phyloP scores from a whole-genome alignment of 768 basidiomycete genomes.

The Russula earlei region DNA sequence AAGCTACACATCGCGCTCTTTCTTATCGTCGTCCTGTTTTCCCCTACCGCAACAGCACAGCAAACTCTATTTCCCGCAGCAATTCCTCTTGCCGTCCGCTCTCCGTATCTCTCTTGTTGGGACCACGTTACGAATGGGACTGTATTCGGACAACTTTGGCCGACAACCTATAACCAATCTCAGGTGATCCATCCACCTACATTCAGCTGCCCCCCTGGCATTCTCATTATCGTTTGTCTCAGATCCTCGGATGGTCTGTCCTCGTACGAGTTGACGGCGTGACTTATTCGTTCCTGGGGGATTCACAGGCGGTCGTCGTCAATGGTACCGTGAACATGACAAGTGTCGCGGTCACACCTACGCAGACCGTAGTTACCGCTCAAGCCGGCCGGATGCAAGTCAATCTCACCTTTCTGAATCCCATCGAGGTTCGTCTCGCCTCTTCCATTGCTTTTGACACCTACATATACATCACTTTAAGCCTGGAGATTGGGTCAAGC shows the following conservation, averaged over 20 bases:
- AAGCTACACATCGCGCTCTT: background rate
- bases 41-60: background rate
- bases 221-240: background rate
- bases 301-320: background rate
- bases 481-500: slow-evolving; percentile 30
- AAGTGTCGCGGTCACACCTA: slow-evolving; percentile 27
- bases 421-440: slow-evolving; percentile 27
- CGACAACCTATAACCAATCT: slow-evolving; percentile 9
- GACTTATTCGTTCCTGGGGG: slow-evolving; percentile 20
- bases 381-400: slow-evolving; percentile 30
- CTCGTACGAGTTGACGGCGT: slow-evolving; percentile 5
- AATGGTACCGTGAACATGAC: slow-evolving; percentile 18
- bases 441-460: background rate
- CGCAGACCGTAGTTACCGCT: slow-evolving; percentile 27
- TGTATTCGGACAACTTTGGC: slow-evolving; percentile 15
- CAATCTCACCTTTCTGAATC: slow-evolving; percentile 32
- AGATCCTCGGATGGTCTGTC: slow-evolving; percentile 14
- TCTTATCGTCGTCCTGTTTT: background rate
- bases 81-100: slow-evolving; percentile 23
- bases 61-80: slow-evolving; percentile 20
- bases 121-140: background rate
- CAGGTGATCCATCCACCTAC: background rate
- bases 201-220: background rate
- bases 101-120: slow-evolving; percentile 25
- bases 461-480: slow-evolving; percentile 4